A percentile compares a stretch with the other conserved stretches of the same genome.
These are phyloP conservation scores for Monosporascus sp. DNA, from an alignment of 2,329 filamentous ascomycete species.

Conservation along the genomic window DNA sequence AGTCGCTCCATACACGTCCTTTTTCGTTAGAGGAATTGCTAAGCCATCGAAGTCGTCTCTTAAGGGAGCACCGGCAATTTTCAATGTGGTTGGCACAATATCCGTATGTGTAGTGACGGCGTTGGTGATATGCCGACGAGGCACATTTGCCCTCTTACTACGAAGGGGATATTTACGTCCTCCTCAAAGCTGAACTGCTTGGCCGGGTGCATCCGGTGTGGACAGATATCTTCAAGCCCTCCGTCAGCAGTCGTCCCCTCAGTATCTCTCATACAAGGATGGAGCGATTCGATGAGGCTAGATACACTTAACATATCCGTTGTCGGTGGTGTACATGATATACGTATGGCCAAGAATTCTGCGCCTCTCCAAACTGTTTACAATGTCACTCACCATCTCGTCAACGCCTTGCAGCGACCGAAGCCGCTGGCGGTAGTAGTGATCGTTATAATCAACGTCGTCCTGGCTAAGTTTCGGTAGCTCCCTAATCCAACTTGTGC, in stretches of 20 bases:
- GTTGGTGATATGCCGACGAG: slow-evolving; percentile 31
- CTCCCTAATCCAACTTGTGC: slow-evolving; percentile 39
- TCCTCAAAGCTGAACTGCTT: slow-evolving; percentile 55
- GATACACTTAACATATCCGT: too few species aligned
- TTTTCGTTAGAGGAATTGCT: slow-evolving; percentile 33
- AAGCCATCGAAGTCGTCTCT: slow-evolving; percentile 51
- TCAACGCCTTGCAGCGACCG: too few species aligned
- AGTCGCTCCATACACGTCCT: slow-evolving; percentile 7
- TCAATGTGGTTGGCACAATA: slow-evolving; percentile 54
- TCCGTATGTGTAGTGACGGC: slow-evolving; percentile 57
- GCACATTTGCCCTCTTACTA: slow-evolving; percentile 48
- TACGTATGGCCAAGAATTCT: too few species aligned
- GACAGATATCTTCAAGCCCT: slow-evolving; percentile 38
- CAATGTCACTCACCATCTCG: too few species aligned
- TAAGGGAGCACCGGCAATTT: slow-evolving; percentile 34
- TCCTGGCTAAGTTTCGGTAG: slow-evolving; percentile 31
- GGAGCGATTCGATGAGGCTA: too few species aligned
- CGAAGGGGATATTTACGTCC: slow-evolving; percentile 53
- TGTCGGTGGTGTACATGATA: too few species aligned
- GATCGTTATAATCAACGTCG: too few species aligned
- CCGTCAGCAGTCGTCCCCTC: slow-evolving; percentile 4
- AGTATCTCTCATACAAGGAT: too few species aligned
- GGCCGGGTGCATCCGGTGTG: slow-evolving; percentile 52
- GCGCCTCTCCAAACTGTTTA: too few species aligned
- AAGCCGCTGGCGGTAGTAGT: too few species aligned